Conservation (phyloP, 352 stramenopile species). For the Phytophthora fragariaefolia region DNA sequence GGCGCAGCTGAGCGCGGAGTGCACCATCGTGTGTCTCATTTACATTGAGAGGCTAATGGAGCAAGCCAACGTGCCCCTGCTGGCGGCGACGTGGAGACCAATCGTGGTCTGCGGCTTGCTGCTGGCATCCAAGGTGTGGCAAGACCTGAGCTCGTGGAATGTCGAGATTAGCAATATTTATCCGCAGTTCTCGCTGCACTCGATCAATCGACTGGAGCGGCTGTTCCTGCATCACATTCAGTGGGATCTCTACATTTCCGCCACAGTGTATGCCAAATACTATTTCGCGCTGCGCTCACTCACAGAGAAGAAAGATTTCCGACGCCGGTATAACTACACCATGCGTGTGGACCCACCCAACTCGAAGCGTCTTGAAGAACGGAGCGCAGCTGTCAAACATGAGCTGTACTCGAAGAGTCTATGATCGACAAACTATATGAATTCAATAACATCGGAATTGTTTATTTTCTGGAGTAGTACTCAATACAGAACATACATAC, state of each 20-base stretch:
- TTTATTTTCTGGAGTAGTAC: too few species aligned
- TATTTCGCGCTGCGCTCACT: slow-evolving; percentile 98
- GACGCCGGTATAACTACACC: slow-evolving; percentile 90
- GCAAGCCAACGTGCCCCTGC: slow-evolving; percentile 94
- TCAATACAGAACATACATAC: too few species aligned
- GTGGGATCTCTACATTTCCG: slow-evolving; percentile 99
- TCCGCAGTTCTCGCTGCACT: slow-evolving; percentile 97
- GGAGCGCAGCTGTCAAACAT: slow-evolving; percentile 79
- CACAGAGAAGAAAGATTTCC: slow-evolving; percentile 92
- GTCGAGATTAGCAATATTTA: slow-evolving; percentile 98
- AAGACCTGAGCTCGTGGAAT: slow-evolving; percentile 99
- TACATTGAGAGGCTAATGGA: slow-evolving; percentile 99
- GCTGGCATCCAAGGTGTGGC: slow-evolving; percentile 99
- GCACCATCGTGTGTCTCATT: slow-evolving; percentile 98
- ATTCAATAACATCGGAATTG: slow-evolving; percentile 10
- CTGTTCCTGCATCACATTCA: slow-evolving; percentile 97
- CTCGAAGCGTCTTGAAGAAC: slow-evolving; percentile 86
- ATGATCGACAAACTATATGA: slow-evolving; percentile 33
- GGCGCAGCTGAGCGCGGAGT: slow-evolving; percentile 97
- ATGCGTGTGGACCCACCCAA: slow-evolving; percentile 89
- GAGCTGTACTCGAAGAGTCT: slow-evolving; percentile 90
- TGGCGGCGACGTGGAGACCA: slow-evolving; percentile 96
- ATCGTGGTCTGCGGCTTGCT: slow-evolving; percentile 98
- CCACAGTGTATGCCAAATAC: slow-evolving; percentile 97
- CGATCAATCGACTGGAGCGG: slow-evolving; percentile 97